Evolutionary conservation across 805 yeast genomes (phyloP), one percentile per base, ranked within the genome.

Genomic region (Candida sonorensis): DNA sequence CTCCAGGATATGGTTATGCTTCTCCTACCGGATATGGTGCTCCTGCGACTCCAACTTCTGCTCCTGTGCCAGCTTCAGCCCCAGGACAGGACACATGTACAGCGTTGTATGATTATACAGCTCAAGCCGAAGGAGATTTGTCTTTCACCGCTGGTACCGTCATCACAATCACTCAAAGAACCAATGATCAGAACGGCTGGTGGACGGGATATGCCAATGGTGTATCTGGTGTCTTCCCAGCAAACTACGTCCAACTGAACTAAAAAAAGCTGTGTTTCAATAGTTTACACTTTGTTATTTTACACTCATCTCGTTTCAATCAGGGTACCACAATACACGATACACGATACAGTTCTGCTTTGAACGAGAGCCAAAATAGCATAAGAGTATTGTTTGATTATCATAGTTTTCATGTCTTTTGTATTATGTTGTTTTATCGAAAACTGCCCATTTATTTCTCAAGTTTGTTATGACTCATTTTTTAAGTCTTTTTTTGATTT

Each of bases 161-260:
- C 19, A 88, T 92, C 44, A 83, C 84, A 46, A 68, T 92, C 38
- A 74, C 87, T 3, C 83, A 86, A 52, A 78, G 85, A 50, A 81
- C 95, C 1, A 67, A 74, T 0, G 95, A 87, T 54, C 70, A 78
- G 33, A 86, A 85, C 49, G 98, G 95, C 5, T 92, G 98, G 98
- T 92, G 98, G 98, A 86, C 96, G 0, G 98, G 98, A 10, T 62
- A 69, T 24, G 63, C 72, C 41, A 84, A 86, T 47, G 97, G 96
- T 7, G 80, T 68, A 37, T 78, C 81, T 37, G 98, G 98, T 37
- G 81, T 79, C 9, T 92, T 94, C 66, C 98, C 98, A 5, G 98
- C 96, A 8, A 92, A 90, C 54, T 92, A 92, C 50, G 98, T 92
- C 17, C 90, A 82, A 55, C 56, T 85, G 45, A 76, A 76, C 46